These are phyloP conservation scores for Ceratocystis alfenasii DNA, from an alignment of 2,329 filamentous ascomycete genomes.

Conservation along the genomic window DNA sequence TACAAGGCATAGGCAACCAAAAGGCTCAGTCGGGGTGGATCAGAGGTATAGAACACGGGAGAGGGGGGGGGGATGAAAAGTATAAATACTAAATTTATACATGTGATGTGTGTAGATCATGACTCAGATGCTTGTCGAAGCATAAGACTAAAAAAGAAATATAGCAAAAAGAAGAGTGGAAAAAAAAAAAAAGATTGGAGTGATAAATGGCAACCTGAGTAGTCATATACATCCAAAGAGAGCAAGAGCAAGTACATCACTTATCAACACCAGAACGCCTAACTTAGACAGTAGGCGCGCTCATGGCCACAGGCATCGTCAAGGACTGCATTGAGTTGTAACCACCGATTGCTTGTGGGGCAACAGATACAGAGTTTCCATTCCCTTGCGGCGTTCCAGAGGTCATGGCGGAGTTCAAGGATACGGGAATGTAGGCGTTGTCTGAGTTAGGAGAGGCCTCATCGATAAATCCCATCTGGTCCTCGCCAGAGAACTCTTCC, in stretches of 20 bases:
- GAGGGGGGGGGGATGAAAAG: constrained; percentile 1
- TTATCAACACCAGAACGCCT: neutral
- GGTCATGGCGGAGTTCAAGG: constrained; percentile 34
- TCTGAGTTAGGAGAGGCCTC: constrained; percentile 66
- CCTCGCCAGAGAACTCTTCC: constrained; percentile 71
- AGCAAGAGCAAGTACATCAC: too few relatives aligned
- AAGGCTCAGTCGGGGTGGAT: neutral
- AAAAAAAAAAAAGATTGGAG: constrained; percentile 18
- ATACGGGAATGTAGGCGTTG: constrained; percentile 46
- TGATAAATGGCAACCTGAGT: neutral
- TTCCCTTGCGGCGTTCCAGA: neutral
- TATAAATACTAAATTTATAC: constrained; percentile 21
- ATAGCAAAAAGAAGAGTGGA: constrained; percentile 24
- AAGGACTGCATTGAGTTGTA: constrained; percentile 50
- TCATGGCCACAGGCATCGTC: constrained; percentile 54
- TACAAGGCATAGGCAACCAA: neutral
- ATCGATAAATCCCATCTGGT: constrained; percentile 68
- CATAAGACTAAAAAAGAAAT: constrained; percentile 21
- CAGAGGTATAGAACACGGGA: neutral
- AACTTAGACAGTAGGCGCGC: constrained; percentile 33
- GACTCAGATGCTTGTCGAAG: constrained; percentile 21
- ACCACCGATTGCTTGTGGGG: constrained; percentile 28
- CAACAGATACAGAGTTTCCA: constrained; percentile 18
- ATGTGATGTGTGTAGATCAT: constrained; percentile 20
- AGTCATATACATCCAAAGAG: too few relatives aligned